Percentiles rank a stretch among this genome's conserved stretches.
Conservation (phyloP, 441 rosid species). For the Metrosideros polymorpha region DNA sequence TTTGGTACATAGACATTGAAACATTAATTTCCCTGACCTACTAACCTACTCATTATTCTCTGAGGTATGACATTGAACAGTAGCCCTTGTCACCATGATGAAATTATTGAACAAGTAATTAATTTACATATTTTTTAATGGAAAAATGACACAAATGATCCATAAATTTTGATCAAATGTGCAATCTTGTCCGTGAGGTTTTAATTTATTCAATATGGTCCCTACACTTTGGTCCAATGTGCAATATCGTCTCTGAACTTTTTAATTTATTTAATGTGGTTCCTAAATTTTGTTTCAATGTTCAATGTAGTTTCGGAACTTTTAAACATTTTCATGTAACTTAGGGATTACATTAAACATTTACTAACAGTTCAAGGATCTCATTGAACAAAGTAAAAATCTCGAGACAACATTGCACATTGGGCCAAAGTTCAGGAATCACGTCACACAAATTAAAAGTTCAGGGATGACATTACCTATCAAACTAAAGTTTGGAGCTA, state of each 20-base stretch:
- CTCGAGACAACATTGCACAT: not conserved
- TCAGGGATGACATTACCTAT: not conserved
- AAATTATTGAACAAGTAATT: not conserved
- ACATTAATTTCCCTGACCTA: not conserved
- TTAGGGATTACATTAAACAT: not conserved
- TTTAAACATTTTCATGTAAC: not conserved
- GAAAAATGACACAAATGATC: not conserved
- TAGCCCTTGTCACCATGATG: not conserved
- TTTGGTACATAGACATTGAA: not conserved
- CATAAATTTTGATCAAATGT: no score
- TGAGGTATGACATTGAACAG: not conserved
- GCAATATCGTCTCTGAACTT: not conserved
- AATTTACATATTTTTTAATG: not conserved
- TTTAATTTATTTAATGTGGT: no score
- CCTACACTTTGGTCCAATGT: not conserved
- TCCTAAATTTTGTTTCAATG: rapidly evolving
- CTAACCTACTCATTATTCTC: not conserved
- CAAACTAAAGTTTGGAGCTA: not conserved
- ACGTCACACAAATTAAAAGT: not conserved
- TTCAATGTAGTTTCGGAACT: not conserved
- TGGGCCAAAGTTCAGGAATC: not conserved
- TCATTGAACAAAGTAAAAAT: not conserved
- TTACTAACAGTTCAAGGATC: no score
- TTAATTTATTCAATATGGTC: no score
- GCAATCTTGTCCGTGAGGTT: no score